Evolutionary conservation across 2,329 filamentous ascomycete species (phyloP), one percentile per base, ranked within the genome.

Genomic region (Trichoderma lentiforme): DNA sequence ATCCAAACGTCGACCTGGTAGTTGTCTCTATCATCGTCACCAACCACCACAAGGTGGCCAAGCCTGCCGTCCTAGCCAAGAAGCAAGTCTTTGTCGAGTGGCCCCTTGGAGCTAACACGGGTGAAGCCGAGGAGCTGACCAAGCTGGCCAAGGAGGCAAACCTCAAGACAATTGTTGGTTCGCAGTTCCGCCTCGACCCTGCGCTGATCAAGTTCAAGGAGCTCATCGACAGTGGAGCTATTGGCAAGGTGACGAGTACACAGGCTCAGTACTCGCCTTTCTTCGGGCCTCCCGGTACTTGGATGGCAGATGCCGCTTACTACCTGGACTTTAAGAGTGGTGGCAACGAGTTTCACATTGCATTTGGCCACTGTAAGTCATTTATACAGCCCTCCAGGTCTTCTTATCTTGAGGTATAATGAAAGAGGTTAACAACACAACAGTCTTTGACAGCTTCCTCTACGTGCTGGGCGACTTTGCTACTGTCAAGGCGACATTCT

Each of bases 61-160:
- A 62, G 63, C 73, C 67, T 21, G 83, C 82, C 3, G 72, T 89
- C 1, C 76, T 78, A 7, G 83, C 84, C 0, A 86, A 85, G 8
- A 88, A 88, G 76, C 76, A 81, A 0, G 81, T 86, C 0, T 89
- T 81, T 72, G 81, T 88, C 15, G 87, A 89, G 78, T 89, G 87
- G 85, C 87, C 86, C 3, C 80, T 89, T 0, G 84, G 83, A 0
- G 76, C 82, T 12, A 82, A 82, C 67, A 74, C 79, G 2, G 71
- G 74, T 3, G 76, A 82, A 3, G 83, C 82, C 0, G 74, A 78
- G n/a, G 82, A 85, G 71, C 76, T 89, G 73, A 76, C 79, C 0
- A 74, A 74, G 1, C 61, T 82, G 14, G 83, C 80, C 0, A 74
- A 73, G 3, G 58, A 79, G 30, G 78, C 80, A 7, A 77, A 81